phyloP scores from a whole-genome alignment of 495 filamentous ascomycete genomes.

The Cudoniella acicularis region DNA sequence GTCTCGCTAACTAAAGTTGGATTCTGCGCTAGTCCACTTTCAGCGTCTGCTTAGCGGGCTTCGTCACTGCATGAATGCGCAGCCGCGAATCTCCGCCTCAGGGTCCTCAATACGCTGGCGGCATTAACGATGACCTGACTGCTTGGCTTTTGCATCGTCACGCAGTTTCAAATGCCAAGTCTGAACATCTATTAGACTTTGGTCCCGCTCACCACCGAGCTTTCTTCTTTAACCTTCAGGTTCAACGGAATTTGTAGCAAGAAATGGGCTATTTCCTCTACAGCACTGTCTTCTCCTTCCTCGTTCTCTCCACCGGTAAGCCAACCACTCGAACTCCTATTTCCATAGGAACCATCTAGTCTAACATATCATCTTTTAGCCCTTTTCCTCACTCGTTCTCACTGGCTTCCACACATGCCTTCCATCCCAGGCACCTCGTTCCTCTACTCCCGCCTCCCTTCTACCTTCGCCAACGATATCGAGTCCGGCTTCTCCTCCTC shows the following conservation, averaged over 20 bases:
- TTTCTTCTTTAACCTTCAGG: background rate
- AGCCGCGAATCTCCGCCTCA: background rate
- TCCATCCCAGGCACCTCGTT: slow-evolving; percentile 50
- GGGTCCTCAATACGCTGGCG: background rate
- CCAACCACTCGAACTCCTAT: slow-evolving; percentile 14
- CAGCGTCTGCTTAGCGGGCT: background rate
- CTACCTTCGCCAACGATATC: slow-evolving; percentile 72
- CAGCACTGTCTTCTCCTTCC: slow-evolving; percentile 58
- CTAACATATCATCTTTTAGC: slow-evolving; percentile 35
- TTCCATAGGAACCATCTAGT: background rate
- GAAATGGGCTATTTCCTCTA: slow-evolving; percentile 65
- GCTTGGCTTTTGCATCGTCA: background rate
- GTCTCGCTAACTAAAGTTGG: background rate
- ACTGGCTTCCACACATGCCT: slow-evolving; percentile 61
- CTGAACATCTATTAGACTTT: background rate
- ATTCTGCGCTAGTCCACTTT: background rate
- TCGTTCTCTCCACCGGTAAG: slow-evolving; percentile 59
- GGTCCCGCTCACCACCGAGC: background rate
- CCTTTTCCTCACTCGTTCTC: slow-evolving; percentile 73
- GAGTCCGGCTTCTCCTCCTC: slow-evolving; percentile 79
- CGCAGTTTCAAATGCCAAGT: background rate
- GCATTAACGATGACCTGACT: background rate
- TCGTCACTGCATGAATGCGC: background rate
- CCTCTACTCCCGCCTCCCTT: slow-evolving; percentile 68
- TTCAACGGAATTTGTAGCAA: background rate